Percentiles rank a stretch among this genome's conserved stretches.
phyloP scores from a whole-genome alignment of 1,139 yeast genomes.

The Scheffersomyces quercinus region DNA sequence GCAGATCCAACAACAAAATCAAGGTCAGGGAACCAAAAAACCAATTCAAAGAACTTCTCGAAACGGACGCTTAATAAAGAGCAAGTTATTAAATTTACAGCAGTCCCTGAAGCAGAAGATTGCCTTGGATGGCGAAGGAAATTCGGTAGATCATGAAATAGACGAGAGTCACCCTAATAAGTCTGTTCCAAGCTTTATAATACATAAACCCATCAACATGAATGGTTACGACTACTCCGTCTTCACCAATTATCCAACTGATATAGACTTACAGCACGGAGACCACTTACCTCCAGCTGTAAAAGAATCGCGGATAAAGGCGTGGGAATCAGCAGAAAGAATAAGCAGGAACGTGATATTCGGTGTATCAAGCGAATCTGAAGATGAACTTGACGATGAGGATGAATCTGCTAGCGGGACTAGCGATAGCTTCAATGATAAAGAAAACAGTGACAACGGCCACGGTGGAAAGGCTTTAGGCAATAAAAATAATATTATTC shows the following conservation, averaged over 20 bases:
- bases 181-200: slow-evolving; percentile 16
- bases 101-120: slow-evolving; percentile 19
- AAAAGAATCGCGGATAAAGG: slow-evolving; percentile 39
- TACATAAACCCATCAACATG: slow-evolving; percentile 20
- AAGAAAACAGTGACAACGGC: background rate
- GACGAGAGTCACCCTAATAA: slow-evolving; percentile 14
- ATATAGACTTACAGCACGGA: slow-evolving; percentile 20
- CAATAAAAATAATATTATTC: slow-evolving; percentile 12
- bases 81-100: slow-evolving; percentile 23
- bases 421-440: background rate
- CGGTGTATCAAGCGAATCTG: slow-evolving; percentile 24
- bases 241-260: slow-evolving; percentile 22
- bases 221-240: slow-evolving; percentile 24
- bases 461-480: background rate
- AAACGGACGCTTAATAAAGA: slow-evolving; percentile 17
- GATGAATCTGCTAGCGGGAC: slow-evolving; percentile 7
- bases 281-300: slow-evolving; percentile 20
- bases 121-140: slow-evolving; percentile 1
- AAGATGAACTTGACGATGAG: slow-evolving; percentile 11
- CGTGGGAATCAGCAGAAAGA: slow-evolving; percentile 51
- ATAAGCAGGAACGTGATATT: slow-evolving; percentile 38
- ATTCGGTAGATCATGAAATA: slow-evolving; percentile 5
- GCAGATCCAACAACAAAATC: slow-evolving; percentile 3
- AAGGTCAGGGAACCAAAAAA: slow-evolving; percentile 5
- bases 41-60: slow-evolving; percentile 11